Base-by-base conservation (phyloP, 257 asterid genomes). In the Solanum ossicruentum region DNA sequence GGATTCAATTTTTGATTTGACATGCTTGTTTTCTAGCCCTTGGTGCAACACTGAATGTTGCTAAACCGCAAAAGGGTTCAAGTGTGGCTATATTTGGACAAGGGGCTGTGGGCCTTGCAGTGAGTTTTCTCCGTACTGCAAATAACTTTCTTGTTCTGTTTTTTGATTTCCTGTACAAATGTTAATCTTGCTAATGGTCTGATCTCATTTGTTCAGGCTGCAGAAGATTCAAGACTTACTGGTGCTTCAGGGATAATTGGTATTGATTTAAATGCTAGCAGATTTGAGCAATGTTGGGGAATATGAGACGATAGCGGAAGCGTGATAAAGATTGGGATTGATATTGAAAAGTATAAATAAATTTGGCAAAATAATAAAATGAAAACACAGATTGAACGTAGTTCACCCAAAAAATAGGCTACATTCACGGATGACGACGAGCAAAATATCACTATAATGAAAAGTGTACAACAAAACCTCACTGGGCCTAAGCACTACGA, bases 21-120 rank as follows among this genome's bases (percentile, higher is more conserved):
- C 36, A 7, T 51, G 82, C 20, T 67, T 43, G 1, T 12, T 80
- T 13, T 36, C 18, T 57, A 95, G 98, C 97, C n/a, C 94, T 95
- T 83, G 98, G 98, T 65, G 98, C 98, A 83, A 92, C 95, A 26
- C 49, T 92, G 91, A 95, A 95, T 87, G 97, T 95, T 84, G 98
- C 98, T 1, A 95, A 92, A 86, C 98, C 98, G 0, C 81, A 36
- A 8, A 90, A 93, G 88, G 98, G 97, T 1, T 91, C 95, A 2
- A 85, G 96, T 2, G 91, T 93, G 54, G 98, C 98, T 51, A 79
- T 95, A 21, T 95, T 95, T 45, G 98, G 98, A 51, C 88, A 93
- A 39, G 98, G 98, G 18, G 95, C 98, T 77, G 98, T 95, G 61
- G 98, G 98, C n/a, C 97, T 95, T 86, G 97, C 92, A 52, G 98